phyloP scores from a whole-genome alignment of 176 grass and related monocot genomes.

The Alopecurus myosuroides region DNA sequence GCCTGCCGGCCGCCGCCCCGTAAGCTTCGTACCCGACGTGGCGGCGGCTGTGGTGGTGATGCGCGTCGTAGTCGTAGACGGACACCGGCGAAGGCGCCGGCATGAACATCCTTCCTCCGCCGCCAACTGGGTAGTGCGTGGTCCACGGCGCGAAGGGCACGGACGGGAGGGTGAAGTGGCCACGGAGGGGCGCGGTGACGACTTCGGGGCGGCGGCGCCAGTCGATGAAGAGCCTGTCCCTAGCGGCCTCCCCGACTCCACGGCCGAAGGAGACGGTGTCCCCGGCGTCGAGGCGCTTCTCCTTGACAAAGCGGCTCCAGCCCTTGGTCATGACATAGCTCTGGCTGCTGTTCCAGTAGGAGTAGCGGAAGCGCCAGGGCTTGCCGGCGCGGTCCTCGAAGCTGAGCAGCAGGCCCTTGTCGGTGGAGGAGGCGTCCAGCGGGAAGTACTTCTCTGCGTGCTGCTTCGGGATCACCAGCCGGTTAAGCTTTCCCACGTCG shows the following conservation, averaged over 20 bases:
- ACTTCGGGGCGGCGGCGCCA: constrained; percentile 66
- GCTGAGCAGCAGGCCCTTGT: constrained; percentile 76
- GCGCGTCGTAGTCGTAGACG: constrained; percentile 29
- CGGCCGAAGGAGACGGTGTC: constrained; percentile 96
- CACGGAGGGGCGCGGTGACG: constrained; percentile 6
- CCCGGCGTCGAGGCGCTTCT: constrained; percentile 92
- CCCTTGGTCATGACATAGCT: constrained; percentile 99
- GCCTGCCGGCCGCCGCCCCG: constrained; percentile 5
- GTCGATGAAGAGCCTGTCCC: constrained; percentile 85
- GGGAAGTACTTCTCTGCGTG: constrained; percentile 98
- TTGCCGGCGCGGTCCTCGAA: constrained; percentile 95
- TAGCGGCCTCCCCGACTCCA: constrained; percentile 59
- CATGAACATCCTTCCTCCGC: constrained; percentile 35
- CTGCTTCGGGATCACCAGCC: constrained; percentile 98
- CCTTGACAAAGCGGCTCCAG: constrained; percentile 99
- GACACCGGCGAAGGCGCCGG: constrained; percentile 24
- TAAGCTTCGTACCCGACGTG: constrained; percentile 18
- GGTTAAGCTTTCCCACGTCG: constrained; percentile 97
- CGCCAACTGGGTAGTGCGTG: not conserved
- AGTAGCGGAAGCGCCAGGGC: constrained; percentile 97
- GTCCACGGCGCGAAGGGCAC: constrained; percentile 33
- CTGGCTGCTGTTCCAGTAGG: constrained; percentile 99
- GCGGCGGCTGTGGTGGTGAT: constrained; percentile 6
- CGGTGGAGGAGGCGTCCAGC: constrained; percentile 62
- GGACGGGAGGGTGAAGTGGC: constrained; percentile 28